Percentiles rank a stretch among this genome's conserved stretches.
Evolutionary conservation across 768 basidiomycete genomes (phyloP).

Genomic region (Boletus pseudo-olivaceus): DNA sequence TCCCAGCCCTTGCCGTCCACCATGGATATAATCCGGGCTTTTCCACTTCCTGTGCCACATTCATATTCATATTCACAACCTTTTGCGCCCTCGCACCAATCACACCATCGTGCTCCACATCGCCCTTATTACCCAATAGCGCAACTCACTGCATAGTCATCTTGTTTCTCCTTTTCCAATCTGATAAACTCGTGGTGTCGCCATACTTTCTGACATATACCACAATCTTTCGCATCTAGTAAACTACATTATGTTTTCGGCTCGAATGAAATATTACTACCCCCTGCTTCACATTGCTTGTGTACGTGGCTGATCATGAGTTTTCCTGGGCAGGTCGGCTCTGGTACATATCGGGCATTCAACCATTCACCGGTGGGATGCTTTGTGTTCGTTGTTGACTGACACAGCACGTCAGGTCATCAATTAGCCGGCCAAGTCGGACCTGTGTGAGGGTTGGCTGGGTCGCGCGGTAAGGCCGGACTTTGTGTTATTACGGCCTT

Average conservation of each 20-base stretch:
- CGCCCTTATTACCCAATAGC: conserved; percentile 15
- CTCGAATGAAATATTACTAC: background rate
- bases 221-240: conserved; percentile 18
- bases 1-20: conserved; percentile 29
- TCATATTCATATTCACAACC: conserved; percentile 18
- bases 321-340: background rate
- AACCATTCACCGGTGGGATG: background rate
- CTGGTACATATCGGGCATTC: conserved; percentile 2
- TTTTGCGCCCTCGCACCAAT: conserved; percentile 20
- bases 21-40: conserved; percentile 45
- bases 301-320: background rate
- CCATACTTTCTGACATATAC: conserved; percentile 34
- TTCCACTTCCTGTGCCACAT: conserved; percentile 43
- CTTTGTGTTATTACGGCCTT: background rate
- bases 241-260: conserved; percentile 1
- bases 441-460: background rate
- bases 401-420: background rate
- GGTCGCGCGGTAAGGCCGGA: conserved; percentile 1
- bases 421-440: conserved; percentile 8
- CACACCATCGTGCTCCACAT: conserved; percentile 28
- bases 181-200: conserved; percentile 27
- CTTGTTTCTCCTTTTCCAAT: background rate
- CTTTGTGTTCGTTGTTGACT: background rate
- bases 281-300: background rate
- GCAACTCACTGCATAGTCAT: conserved; percentile 24